Percentiles rank a stretch among this genome's conserved stretches.
Evolutionary conservation across 2,329 filamentous ascomycete species (phyloP).

Genomic region (Claviceps sp.): DNA sequence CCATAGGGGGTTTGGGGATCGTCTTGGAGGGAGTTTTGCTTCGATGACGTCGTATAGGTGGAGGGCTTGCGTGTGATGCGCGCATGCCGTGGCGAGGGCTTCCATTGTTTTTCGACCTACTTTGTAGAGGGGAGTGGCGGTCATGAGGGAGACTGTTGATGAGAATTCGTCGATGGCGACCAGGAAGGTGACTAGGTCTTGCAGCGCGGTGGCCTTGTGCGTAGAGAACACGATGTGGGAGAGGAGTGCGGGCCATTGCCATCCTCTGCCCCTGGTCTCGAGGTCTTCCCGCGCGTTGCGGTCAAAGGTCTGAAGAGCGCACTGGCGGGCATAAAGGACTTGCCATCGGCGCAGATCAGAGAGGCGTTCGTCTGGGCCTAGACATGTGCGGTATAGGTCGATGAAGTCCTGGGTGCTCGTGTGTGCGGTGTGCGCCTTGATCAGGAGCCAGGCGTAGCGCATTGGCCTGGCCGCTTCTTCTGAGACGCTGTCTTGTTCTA

Average conservation of each 20-base stretch:
- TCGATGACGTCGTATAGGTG: conserved; percentile 11
- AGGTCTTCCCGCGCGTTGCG: not conserved
- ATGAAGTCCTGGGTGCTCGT: conserved; percentile 8
- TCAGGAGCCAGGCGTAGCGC: conserved; percentile 12
- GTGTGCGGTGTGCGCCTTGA: conserved; percentile 9
- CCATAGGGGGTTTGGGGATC: conserved; percentile 10
- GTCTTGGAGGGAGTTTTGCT: not conserved
- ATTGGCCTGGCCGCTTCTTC: conserved; percentile 6
- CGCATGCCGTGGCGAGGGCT: conserved; percentile 9
- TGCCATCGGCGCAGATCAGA: conserved; percentile 12
- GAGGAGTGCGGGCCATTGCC: conserved; percentile 10
- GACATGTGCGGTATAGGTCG: conserved; percentile 1
- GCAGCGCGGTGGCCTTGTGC: conserved; percentile 1
- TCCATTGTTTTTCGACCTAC: conserved; percentile 6
- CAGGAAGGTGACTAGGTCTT: conserved; percentile 8
- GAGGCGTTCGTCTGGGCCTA: conserved; percentile 1
- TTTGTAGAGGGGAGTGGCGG: conserved; percentile 1
- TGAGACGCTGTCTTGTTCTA: conserved; percentile 2
- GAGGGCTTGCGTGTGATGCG: conserved; percentile 15
- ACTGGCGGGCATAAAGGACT: conserved; percentile 7
- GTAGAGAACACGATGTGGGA: conserved; percentile 4
- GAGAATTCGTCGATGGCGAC: conserved; percentile 8
- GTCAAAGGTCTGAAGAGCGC: conserved; percentile 5
- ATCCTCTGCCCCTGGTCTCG: too few species aligned
- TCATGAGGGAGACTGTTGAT: conserved; percentile 4